Evolutionary conservation across 2,329 filamentous ascomycete species (phyloP).

Genomic region (Fusarium nygamai): DNA sequence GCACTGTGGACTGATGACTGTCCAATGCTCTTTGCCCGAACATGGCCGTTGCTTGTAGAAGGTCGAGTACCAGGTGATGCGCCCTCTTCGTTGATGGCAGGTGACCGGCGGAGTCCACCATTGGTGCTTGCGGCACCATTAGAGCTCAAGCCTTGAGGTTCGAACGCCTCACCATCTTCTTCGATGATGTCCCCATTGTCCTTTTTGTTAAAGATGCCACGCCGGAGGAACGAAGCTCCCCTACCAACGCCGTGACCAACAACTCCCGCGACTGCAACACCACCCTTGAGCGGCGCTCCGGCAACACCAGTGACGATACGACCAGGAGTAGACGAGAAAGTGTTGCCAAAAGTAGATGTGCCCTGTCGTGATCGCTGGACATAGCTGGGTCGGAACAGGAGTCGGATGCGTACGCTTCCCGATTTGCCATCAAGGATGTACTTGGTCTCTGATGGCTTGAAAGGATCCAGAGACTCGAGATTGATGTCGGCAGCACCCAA

Average conservation of each 20-base stretch:
- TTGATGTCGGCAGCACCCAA: slow-evolving; percentile 82
- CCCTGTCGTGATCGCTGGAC: slow-evolving; percentile 87
- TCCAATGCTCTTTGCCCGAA: slow-evolving; percentile 67
- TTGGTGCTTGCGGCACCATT: slow-evolving; percentile 51
- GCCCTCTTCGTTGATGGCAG: slow-evolving; percentile 49
- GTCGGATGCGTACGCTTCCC: slow-evolving; percentile 80
- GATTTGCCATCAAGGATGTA: slow-evolving; percentile 89
- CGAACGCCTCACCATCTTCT: slow-evolving; percentile 53
- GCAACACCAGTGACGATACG: slow-evolving; percentile 85
- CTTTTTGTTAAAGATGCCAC: slow-evolving; percentile 81
- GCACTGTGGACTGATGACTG: slow-evolving; percentile 75
- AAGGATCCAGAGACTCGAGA: slow-evolving; percentile 84
- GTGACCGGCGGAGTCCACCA: slow-evolving; percentile 55
- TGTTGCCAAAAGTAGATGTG: slow-evolving; percentile 91
- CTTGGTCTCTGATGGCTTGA: slow-evolving; percentile 78
- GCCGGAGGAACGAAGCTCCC: slow-evolving; percentile 89
- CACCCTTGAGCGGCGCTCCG: slow-evolving; percentile 94
- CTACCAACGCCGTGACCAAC: slow-evolving; percentile 85
- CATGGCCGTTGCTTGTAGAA: slow-evolving; percentile 52
- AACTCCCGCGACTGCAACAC: slow-evolving; percentile 76
- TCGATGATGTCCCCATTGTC: slow-evolving; percentile 68
- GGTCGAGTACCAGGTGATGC: slow-evolving; percentile 36
- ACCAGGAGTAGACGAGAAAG: slow-evolving; percentile 83
- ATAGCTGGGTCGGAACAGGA: slow-evolving; percentile 94
- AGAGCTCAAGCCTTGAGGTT: slow-evolving; percentile 50